Conservation (phyloP, 345 rosid species). For the Eutrema heterophyllum region DNA sequence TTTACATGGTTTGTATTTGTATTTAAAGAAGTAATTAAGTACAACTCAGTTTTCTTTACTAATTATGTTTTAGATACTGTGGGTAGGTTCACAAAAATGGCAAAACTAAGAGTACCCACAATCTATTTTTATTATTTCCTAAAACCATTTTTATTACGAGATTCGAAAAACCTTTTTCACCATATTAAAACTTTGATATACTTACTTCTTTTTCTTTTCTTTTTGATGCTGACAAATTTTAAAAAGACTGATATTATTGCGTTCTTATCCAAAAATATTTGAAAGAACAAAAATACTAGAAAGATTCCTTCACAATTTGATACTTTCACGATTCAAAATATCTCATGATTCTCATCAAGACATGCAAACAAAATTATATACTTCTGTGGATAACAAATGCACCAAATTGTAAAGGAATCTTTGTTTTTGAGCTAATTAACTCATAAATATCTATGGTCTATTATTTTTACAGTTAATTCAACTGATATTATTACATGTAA, state of each 20-base stretch:
- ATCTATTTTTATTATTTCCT: not conserved
- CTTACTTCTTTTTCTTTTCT: too few species aligned
- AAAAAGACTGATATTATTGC: not conserved
- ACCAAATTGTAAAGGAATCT: too few species aligned
- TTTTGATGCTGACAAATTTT: not conserved
- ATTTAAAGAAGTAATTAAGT: not conserved
- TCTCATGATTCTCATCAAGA: slow-evolving; percentile 2
- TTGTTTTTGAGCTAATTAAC: too few species aligned
- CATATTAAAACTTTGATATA: too few species aligned
- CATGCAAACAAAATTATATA: not conserved
- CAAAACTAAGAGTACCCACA: not conserved
- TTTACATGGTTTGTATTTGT: not conserved
- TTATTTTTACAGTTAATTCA: not conserved
- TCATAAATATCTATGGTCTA: not conserved
- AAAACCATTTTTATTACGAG: not conserved
- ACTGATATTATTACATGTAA: not conserved
- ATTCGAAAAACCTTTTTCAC: not conserved
- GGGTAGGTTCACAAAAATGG: not conserved
- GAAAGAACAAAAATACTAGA: not conserved
- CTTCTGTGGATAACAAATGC: slow-evolving; percentile 15
- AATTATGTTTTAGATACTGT: not conserved
- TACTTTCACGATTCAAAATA: slow-evolving; percentile 3
- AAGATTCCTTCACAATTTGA: slow-evolving; percentile 22
- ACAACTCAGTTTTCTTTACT: not conserved
- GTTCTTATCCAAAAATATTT: slow-evolving; percentile 14